These are phyloP conservation scores for Trametes pubescens DNA, from an alignment of 1,284 basidiomycete genomes.

Conservation along the genomic window DNA sequence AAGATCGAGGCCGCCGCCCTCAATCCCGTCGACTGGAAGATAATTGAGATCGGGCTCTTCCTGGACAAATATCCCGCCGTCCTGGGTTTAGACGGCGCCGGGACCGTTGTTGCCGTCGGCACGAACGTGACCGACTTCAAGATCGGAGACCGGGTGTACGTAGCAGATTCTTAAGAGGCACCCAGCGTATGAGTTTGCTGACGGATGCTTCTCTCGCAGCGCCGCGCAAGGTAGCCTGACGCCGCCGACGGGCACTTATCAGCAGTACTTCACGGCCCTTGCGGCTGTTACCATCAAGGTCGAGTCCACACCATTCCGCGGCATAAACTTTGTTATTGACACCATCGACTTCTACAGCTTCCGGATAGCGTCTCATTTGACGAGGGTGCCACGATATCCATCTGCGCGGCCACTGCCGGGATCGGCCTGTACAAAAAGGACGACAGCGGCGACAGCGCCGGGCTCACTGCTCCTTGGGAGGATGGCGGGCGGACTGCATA, in stretches of 20 bases:
- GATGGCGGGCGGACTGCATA: conserved; percentile 47
- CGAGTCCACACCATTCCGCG: not conserved
- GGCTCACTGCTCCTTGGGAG: conserved; percentile 41
- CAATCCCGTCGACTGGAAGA: conserved; percentile 59
- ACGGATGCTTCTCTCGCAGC: conserved; percentile 19
- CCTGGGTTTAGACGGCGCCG: conserved; percentile 30
- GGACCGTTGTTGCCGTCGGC: conserved; percentile 33
- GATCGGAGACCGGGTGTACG: conserved; percentile 32
- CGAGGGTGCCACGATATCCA: not conserved
- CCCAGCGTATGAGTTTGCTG: not conserved
- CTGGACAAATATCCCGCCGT: conserved; percentile 35
- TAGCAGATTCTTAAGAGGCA: not conserved
- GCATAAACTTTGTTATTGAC: not conserved
- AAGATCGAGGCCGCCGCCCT: conserved; percentile 51
- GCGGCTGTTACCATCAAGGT: not conserved
- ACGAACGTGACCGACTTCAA: conserved; percentile 24
- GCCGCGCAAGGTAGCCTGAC: conserved; percentile 4
- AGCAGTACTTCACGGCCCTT: not conserved
- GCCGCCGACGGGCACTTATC: not conserved
- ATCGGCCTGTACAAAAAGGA: conserved; percentile 48
- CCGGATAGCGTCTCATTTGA: not conserved
- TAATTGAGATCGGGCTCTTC: conserved; percentile 40
- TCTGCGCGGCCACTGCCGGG: conserved; percentile 42
- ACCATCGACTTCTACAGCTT: not conserved
- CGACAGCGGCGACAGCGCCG: conserved; percentile 36